Percentiles rank a stretch among this genome's conserved stretches.
Conservation (phyloP, 2,329 filamentous ascomycete species). For the Ophiostoma sp. region DNA sequence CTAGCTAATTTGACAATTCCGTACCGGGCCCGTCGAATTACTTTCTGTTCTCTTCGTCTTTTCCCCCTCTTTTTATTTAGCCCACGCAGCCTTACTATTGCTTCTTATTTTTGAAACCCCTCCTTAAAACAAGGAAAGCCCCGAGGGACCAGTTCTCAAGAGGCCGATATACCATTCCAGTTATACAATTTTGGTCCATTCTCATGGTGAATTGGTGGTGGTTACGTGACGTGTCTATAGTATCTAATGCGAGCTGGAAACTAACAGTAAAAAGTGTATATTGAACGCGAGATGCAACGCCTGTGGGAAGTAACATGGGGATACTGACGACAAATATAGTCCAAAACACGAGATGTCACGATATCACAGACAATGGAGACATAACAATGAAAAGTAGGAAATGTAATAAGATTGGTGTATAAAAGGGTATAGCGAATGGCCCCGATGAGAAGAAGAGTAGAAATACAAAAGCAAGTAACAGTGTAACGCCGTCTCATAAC, state of each 20-base stretch:
- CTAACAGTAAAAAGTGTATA: too few relatives aligned
- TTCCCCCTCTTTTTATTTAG: constrained; percentile 21
- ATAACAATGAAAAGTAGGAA: neutral
- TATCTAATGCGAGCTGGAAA: neutral
- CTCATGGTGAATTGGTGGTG: too few relatives aligned
- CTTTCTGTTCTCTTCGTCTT: constrained; percentile 20
- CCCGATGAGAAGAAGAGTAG: neutral
- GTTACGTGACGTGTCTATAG: neutral
- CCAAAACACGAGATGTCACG: too few relatives aligned
- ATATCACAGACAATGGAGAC: neutral
- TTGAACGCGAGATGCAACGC: too few relatives aligned
- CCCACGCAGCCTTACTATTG: constrained; percentile 23
- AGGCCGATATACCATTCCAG: constrained; percentile 19
- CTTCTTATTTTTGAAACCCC: constrained; percentile 12
- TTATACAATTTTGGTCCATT: too few relatives aligned
- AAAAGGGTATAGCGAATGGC: neutral
- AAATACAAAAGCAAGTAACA: neutral
- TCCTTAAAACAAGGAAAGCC: constrained; percentile 9
- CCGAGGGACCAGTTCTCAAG: constrained; percentile 10
- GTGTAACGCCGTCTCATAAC: constrained; percentile 10
- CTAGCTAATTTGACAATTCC: neutral
- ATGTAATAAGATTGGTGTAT: neutral
- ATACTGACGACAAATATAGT: too few relatives aligned
- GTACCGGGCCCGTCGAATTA: constrained; percentile 1
- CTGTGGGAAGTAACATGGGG: too few relatives aligned